phyloP scores from a whole-genome alignment of 2,329 filamentous ascomycete genomes.

The Gnomoniopsis smithogilvyi region DNA sequence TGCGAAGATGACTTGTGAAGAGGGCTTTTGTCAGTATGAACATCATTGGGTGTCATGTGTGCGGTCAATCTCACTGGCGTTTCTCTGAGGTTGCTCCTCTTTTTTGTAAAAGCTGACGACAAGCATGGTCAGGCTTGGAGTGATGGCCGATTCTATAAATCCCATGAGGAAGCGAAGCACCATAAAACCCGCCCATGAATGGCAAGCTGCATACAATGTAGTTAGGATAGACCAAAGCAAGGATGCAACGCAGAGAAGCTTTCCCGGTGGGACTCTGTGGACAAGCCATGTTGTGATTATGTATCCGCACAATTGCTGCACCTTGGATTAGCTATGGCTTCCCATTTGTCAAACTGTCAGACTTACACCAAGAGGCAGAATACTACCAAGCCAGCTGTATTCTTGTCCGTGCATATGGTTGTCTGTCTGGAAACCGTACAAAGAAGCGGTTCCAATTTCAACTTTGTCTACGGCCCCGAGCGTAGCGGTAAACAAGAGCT shows the following conservation, averaged over 20 bases:
- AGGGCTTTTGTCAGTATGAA: not conserved
- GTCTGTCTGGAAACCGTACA: slow-evolving; percentile 32
- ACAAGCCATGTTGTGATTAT: slow-evolving; percentile 25
- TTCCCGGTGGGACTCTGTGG: slow-evolving; percentile 26
- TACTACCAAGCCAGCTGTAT: slow-evolving; percentile 31
- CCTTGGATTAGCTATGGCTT: slow-evolving; percentile 8
- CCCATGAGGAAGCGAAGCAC: slow-evolving; percentile 33
- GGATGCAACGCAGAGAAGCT: slow-evolving; percentile 25
- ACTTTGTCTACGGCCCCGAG: slow-evolving; percentile 32
- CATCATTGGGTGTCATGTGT: not conserved
- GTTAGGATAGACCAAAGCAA: slow-evolving; percentile 29
- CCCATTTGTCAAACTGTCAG: not conserved
- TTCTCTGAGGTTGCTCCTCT: slow-evolving; percentile 32
- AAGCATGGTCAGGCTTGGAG: slow-evolving; percentile 31
- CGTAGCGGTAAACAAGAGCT: slow-evolving; percentile 27
- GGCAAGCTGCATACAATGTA: slow-evolving; percentile 24
- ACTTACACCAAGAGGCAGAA: slow-evolving; percentile 27
- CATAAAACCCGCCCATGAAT: slow-evolving; percentile 29
- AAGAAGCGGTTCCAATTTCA: slow-evolving; percentile 29
- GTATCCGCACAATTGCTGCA: slow-evolving; percentile 23
- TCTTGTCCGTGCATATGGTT: slow-evolving; percentile 29
- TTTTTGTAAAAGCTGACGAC: slow-evolving; percentile 36
- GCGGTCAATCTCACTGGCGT: slow-evolving; percentile 21
- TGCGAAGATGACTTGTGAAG: slow-evolving; percentile 29
- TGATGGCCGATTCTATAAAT: slow-evolving; percentile 31